phyloP scores from a whole-genome alignment of 176 grass and related monocot genomes.

The Oryza coarctata region DNA sequence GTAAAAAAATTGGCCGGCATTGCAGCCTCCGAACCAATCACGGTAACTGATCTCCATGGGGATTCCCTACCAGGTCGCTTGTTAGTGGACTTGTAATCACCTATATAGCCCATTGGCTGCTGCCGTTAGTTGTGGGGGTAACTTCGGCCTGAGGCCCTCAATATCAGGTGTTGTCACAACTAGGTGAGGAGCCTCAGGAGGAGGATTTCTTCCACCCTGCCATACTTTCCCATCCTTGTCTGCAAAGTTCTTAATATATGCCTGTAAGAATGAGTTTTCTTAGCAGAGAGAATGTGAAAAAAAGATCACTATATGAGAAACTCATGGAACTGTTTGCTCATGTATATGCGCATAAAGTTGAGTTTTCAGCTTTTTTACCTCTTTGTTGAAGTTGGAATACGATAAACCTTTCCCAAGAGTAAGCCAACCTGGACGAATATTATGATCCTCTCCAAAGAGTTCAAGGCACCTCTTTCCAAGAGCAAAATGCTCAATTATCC shows the following conservation, averaged over 20 bases:
- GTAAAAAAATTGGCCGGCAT: constrained; percentile 18
- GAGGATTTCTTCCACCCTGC: constrained; percentile 91
- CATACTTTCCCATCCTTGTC: constrained; percentile 89
- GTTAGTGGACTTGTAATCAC: constrained; percentile 19
- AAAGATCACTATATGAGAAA: background rate
- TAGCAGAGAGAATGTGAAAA: background rate
- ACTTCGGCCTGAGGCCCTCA: constrained; percentile 78
- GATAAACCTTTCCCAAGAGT: constrained; percentile 89
- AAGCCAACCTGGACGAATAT: constrained; percentile 87
- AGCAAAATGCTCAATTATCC: constrained; percentile 98
- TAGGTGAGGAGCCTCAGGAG: constrained; percentile 85
- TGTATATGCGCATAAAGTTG: background rate
- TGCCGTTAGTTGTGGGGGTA: constrained; percentile 71
- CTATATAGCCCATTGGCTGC: constrained; percentile 10
- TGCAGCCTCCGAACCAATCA: background rate
- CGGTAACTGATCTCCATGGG: background rate
- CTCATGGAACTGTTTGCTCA: background rate
- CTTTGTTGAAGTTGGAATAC: constrained; percentile 89
- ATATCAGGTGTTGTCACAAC: constrained; percentile 89
- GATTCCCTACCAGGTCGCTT: constrained; percentile 24
- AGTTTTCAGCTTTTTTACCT: constrained; percentile 49
- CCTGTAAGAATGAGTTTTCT: constrained; percentile 27
- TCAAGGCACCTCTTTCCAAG: constrained; percentile 88
- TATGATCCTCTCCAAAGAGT: constrained; percentile 96
- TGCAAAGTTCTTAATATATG: constrained; percentile 60